Conservation (phyloP, 257 asterid genomes). For the Coffea canephora region DNA sequence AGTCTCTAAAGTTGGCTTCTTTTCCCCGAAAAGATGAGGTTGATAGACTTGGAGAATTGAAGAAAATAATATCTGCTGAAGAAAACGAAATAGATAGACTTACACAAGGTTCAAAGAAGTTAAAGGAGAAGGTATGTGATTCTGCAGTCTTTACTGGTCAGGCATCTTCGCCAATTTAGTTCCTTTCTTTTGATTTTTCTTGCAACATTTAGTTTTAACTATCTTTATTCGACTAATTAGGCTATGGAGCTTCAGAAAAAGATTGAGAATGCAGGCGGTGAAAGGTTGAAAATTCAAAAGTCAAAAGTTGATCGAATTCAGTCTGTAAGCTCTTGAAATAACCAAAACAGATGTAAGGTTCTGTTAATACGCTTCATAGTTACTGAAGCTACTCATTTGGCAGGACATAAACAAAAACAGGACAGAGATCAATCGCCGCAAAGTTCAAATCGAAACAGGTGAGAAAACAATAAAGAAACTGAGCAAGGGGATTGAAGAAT, state of each 20-base stretch:
- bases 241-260: constrained; percentile 80
- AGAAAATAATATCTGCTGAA: constrained; percentile 55
- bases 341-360: neutral
- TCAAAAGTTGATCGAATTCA: constrained; percentile 65
- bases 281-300: constrained; percentile 67
- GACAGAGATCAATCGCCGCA: constrained; percentile 82
- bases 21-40: constrained; percentile 67
- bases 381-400: constrained; percentile 13
- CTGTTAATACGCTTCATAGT: neutral
- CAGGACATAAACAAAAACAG: constrained; percentile 78
- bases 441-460: constrained; percentile 81
- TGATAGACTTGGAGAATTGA: constrained; percentile 62
- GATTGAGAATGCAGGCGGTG: constrained; percentile 98
- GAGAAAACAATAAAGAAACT: constrained; percentile 69
- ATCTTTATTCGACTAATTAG: constrained; percentile 26
- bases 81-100: constrained; percentile 78
- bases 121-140: constrained; percentile 71
- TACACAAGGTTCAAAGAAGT: constrained; percentile 63
- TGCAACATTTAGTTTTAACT: constrained; percentile 2
- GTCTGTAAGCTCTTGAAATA: constrained; percentile 56
- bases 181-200: neutral
- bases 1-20: constrained; percentile 64
- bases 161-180: neutral
- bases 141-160: neutral
- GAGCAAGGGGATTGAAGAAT: constrained; percentile 78